These are phyloP conservation scores for Chrysochromulina tobinii DNA, from an alignment of 78 protist genomes.

Conservation along the genomic window DNA sequence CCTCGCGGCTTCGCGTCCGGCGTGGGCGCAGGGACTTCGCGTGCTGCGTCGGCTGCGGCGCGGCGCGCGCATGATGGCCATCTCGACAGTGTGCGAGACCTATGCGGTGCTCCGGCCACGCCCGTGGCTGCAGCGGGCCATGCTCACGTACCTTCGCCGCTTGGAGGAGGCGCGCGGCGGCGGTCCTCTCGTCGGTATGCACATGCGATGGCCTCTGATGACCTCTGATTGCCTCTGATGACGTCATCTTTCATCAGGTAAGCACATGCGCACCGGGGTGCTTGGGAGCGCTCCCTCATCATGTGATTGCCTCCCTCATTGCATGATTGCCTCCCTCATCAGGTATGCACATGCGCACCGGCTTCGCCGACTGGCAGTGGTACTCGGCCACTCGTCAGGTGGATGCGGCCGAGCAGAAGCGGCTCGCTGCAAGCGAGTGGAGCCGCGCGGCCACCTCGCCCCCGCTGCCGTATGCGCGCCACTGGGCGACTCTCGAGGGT, in stretches of 20 bases:
- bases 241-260: too few relatives aligned
- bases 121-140: not conserved
- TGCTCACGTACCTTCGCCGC: not conserved
- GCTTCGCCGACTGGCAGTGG: conserved; percentile 8
- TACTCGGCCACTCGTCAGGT: not conserved
- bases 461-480: not conserved
- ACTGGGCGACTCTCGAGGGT: not conserved
- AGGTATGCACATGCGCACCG: conserved; percentile 2
- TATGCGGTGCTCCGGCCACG: conserved; percentile 5
- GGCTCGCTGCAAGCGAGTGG: not conserved
- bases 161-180: not conserved
- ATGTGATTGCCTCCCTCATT: too few relatives aligned
- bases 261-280: too few relatives aligned
- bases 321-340: too few relatives aligned
- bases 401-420: not conserved
- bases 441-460: not conserved
- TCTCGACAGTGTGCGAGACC: not conserved
- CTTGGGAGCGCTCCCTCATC: too few relatives aligned
- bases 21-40: too few relatives aligned
- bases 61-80: too few relatives aligned
- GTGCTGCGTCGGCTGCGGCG: too few relatives aligned
- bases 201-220: too few relatives aligned
- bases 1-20: too few relatives aligned
- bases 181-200: too few relatives aligned
- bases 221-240: too few relatives aligned